A percentile compares a stretch with the other conserved stretches of the same genome.
These are phyloP conservation scores for Entomophthora muscae DNA, from an alignment of 371 early-diverging fungal species.

Conservation along the genomic window DNA sequence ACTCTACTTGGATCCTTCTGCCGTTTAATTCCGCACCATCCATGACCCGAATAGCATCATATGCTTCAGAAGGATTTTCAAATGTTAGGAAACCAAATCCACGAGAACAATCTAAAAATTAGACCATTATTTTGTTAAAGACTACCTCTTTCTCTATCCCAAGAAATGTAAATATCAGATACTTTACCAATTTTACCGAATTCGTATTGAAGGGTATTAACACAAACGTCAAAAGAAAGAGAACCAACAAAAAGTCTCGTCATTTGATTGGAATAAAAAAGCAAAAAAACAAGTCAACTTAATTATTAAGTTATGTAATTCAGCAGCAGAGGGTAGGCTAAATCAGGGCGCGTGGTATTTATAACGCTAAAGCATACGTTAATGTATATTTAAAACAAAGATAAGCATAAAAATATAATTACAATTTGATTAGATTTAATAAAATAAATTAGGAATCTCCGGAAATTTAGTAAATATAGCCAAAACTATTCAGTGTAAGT, in stretches of 20 bases:
- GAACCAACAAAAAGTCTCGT: constrained; percentile 45
- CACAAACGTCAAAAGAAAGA: constrained; percentile 39
- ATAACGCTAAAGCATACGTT: no score
- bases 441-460: no score
- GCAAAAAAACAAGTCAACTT: no score
- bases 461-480: no score
- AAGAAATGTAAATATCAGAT: constrained; percentile 21
- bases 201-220: constrained; percentile 24
- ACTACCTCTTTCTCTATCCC: constrained; percentile 24
- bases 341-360: no score
- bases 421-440: no score
- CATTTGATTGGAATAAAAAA: background rate
- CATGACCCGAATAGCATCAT: constrained; percentile 30
- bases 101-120: constrained; percentile 30
- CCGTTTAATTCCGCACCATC: constrained; percentile 43
- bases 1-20: constrained; percentile 29
- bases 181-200: constrained; percentile 25
- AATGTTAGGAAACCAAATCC: constrained; percentile 70
- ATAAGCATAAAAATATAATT: no score
- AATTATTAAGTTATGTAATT: no score
- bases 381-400: no score
- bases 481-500: no score
- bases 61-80: constrained; percentile 24
- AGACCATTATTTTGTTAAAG: background rate
- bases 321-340: no score